Evolutionary conservation across 1,284 basidiomycete genomes (phyloP), one percentile per base, ranked within the genome.

Genomic region (Stygiomarasmius scandens): DNA sequence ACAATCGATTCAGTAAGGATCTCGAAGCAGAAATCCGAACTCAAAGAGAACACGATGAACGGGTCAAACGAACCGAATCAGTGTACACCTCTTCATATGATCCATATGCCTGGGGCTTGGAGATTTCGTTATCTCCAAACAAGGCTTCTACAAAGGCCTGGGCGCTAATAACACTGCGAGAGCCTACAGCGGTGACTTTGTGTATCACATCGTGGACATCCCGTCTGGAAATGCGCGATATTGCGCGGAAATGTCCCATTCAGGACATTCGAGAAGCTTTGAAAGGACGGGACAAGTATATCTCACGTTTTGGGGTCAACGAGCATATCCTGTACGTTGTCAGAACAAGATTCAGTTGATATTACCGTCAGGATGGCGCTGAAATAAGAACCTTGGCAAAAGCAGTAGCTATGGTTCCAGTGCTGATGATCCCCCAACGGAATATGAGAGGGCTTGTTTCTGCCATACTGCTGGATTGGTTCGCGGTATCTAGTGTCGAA

Each of bases 131-230:
- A 41, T 41, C 38, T 2, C 70, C 71, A 36, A 80, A 79, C 45
- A 80, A 66, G 27, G 74, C 73, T 43, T 81, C 67, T 65, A 95
- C 85, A 69, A 96, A 96, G 38, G 81, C 79, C 58, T 85, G 74
- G 3, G 94, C 94, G 46, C 85, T 90, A 23, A 81, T 77, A 16
- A 84, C 73, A 46, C 75, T 86, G 43, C 93, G 85, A 24, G 94
- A 96, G 8, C 91, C 93, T 23, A 95, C 89, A 1, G 91, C 93
- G 10, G 77, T 79, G 47, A 96, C 77, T 66, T 85, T 84, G 74
- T 96, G 94, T 2, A 77, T 71, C 9, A 96, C 81, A 69, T 96
- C 95, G 25, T 79, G 69, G 3, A 87, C 86, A 49, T 77, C 75
- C 23, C 93, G 90, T 16, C 88, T 90, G 50, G 29, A 32, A 6